These are phyloP conservation scores for Suillus americanus DNA, from an alignment of 768 basidiomycete genomes.

Conservation along the genomic window DNA sequence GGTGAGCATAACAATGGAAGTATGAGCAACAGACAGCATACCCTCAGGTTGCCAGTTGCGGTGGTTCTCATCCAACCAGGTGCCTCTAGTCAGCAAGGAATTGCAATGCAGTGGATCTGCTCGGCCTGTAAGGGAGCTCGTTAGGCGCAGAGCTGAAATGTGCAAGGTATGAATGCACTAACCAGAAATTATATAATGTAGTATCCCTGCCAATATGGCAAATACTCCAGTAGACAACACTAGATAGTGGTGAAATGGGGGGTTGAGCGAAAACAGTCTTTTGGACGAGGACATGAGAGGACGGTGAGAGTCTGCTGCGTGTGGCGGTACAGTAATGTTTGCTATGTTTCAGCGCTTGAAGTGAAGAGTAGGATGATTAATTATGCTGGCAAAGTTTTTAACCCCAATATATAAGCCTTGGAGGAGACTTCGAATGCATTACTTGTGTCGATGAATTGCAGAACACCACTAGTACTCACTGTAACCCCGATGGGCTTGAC, in stretches of 20 bases:
- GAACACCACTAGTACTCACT: too few species aligned
- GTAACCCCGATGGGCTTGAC: too few species aligned
- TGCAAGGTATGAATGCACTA: conserved; percentile 17
- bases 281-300: conserved; percentile 23
- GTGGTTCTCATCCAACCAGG: conserved; percentile 70
- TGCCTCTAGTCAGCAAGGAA: conserved; percentile 67
- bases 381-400: background rate
- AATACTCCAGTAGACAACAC: conserved; percentile 38
- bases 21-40: conserved; percentile 22
- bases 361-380: background rate
- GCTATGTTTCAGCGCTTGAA: background rate
- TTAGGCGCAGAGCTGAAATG: background rate
- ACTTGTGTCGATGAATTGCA: background rate
- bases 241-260: conserved; percentile 51
- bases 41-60: conserved; percentile 90
- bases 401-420: background rate
- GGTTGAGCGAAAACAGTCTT: conserved; percentile 38
- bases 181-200: conserved; percentile 47
- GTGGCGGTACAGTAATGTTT: background rate
- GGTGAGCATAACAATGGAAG: conserved; percentile 10
- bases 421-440: background rate
- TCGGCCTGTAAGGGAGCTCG: conserved; percentile 47
- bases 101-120: conserved; percentile 73
- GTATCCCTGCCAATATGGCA: conserved; percentile 43
- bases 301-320: conserved; percentile 4